Evolutionary conservation across 176 grass and related monocot genomes (phyloP), one percentile per base, ranked within the genome.

Genomic region (Rhynchospora breviuscula): DNA sequence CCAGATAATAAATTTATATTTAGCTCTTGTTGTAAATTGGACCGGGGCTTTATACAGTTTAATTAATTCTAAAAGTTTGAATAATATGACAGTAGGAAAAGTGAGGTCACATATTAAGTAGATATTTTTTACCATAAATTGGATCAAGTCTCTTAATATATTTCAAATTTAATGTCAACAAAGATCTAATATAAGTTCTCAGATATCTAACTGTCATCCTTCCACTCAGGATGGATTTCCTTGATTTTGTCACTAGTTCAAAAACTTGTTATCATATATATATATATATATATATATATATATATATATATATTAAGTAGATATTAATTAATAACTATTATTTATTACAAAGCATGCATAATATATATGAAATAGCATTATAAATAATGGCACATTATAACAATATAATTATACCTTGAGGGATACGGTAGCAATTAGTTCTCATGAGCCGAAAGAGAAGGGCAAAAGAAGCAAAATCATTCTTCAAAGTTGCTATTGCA

Each of bases 381-480:
- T 40, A 40, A 40, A 29, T 29, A 29, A 29, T 29, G 26, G 26
- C 26, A 40, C 35, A 40, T 40, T 40, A 40, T 40, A 40, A 40
- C 35, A 40, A 40, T 40, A 40, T 40, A 40, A 40, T 40, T 9
- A 17, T 81, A 92, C 90, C 90, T 85, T 54, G 60, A 15, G 87
- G 78, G 40, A 81, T 67, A n/a, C 29, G 2, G 43, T 90, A 66
- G 15, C 78, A 81, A 75, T 89, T 21, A 10, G 22, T 63, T 83
- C 91, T 86, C 2, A 89, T 86, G 62, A 90, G 44, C 56, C 76
- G 72, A 67, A 93, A 93, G 10, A 88, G 45, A 11, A 90, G 73
- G 2, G 84, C 60, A 5, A 71, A 60, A 25, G 46, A 80, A 33
- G 56, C 71, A 60, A 87, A 18, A 57, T 88, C 84, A 14, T 90